Evolutionary conservation across 2,329 filamentous ascomycete genomes (phyloP).

Genomic region (Claviceps monticola): DNA sequence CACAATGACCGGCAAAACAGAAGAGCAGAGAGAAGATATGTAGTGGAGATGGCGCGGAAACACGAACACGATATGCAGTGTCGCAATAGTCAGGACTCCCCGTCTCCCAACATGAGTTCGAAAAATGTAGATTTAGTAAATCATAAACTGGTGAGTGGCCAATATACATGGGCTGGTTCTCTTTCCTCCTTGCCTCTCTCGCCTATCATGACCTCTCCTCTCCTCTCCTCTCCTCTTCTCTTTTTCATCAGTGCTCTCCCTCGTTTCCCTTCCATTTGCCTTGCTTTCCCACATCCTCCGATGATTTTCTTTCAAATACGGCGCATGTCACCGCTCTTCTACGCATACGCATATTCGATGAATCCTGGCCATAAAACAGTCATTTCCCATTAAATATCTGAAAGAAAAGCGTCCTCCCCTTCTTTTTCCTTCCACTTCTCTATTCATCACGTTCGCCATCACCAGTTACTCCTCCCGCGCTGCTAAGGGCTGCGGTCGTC

Average conservation of each 20-base stretch:
- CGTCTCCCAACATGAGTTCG: too few relatives aligned
- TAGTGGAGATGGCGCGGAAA: too few relatives aligned
- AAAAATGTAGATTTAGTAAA: too few relatives aligned
- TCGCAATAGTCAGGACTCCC: too few relatives aligned
- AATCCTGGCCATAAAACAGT: neutral
- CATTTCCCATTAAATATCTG: neutral
- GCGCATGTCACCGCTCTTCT: too few relatives aligned
- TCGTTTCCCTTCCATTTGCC: neutral
- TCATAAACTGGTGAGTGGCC: neutral
- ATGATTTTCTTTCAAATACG: too few relatives aligned
- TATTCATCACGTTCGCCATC: constrained; percentile 17
- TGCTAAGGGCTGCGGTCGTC: constrained; percentile 25
- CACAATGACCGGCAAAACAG: too few relatives aligned
- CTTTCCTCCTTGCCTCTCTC: neutral
- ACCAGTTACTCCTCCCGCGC: constrained; percentile 39
- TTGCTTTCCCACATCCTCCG: neutral
- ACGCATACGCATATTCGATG: neutral
- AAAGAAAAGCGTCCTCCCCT: neutral
- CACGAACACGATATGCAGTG: too few relatives aligned
- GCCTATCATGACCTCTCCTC: too few relatives aligned
- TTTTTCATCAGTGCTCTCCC: neutral
- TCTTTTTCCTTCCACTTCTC: neutral
- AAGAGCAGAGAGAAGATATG: too few relatives aligned
- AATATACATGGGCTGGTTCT: neutral
- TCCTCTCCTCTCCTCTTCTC: neutral